Base-by-base conservation (phyloP, 1,284 basidiomycete species). In the Ustilago tritici region DNA sequence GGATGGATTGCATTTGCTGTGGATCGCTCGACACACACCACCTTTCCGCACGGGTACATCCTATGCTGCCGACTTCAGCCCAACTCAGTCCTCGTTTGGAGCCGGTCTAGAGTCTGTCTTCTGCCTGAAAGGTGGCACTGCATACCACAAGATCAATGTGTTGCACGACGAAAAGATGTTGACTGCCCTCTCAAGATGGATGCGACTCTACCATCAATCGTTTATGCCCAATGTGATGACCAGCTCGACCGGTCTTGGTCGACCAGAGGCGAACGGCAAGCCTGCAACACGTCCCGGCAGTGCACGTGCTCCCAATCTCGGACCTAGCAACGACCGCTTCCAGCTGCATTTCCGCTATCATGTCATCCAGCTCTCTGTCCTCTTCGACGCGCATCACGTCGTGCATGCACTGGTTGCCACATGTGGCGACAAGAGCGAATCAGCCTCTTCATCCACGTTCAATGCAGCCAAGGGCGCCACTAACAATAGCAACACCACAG, bases 291-390 rank as follows among this genome's bases (percentile, higher is more conserved):
- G 19, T 15, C 5, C 19, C n/a, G 31, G 46, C 6, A 10, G 10
- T n/a, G 41, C 23, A 40, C 63, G 63, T 12, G 19, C 62, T 36
- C 68, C 58, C 7, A 76, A 28, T 15, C 34, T 76, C 17, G 73
- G 68, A n/a, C 73, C 68, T 15, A 76, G 54, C 73, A 76, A 76
- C 56, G 73, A 76, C 31, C 68, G 69, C 9, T 76, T 76, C 43
- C 50, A 61, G 57, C 59, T 76, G 56, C 73, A 76, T 31, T 76
- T 76, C 35, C 61, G 73, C 6, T 76, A 63, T 36, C 73, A 76
- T 14, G 68, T 70, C 15, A 60, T 76, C 12, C 68, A 76, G 61
- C 64, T 76, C 7, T 76, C 73, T 46, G 56, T 38, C 38, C 61
- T 76, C 19, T 76, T 71, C 59, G 68, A 71, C 36, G 65, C 68